Percentiles rank a stretch among this genome's conserved stretches.
Evolutionary conservation across 2,329 filamentous ascomycete species (phyloP).

Genomic region (Phaeosphaeria sp.): DNA sequence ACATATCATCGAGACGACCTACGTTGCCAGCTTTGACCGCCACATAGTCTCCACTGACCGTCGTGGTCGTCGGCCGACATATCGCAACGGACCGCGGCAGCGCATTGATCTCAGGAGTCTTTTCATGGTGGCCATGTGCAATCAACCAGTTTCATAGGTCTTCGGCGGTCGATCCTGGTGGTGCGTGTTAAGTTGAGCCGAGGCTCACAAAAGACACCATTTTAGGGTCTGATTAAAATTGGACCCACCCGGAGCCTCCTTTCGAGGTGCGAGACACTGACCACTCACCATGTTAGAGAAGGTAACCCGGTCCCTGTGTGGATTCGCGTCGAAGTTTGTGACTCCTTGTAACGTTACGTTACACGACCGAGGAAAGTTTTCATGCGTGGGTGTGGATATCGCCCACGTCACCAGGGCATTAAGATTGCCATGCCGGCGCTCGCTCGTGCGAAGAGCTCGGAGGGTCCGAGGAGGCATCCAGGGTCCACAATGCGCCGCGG

Average conservation of each 20-base stretch:
- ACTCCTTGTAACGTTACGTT: background rate
- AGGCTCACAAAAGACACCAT: background rate
- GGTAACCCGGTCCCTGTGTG: background rate
- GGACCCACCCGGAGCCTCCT: background rate
- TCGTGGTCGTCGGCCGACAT: background rate
- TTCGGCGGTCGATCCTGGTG: background rate
- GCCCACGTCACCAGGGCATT: background rate
- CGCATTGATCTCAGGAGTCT: background rate
- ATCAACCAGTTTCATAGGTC: background rate
- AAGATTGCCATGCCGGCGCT: background rate
- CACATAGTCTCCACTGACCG: background rate
- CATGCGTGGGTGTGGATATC: background rate
- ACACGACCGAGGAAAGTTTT: background rate
- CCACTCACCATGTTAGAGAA: background rate
- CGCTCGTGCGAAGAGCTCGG: background rate
- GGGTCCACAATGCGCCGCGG: background rate
- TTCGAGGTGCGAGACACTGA: background rate
- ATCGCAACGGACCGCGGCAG: background rate
- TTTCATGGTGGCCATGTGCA: background rate
- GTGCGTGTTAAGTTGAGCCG: background rate
- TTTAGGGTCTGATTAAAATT: background rate
- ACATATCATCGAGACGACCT: background rate
- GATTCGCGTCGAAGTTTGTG: background rate
- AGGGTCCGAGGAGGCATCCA: background rate
- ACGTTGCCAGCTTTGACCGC: constrained; percentile 2